Conservation (phyloP, 2,329 filamentous ascomycete genomes). For the Amphichorda felina region DNA sequence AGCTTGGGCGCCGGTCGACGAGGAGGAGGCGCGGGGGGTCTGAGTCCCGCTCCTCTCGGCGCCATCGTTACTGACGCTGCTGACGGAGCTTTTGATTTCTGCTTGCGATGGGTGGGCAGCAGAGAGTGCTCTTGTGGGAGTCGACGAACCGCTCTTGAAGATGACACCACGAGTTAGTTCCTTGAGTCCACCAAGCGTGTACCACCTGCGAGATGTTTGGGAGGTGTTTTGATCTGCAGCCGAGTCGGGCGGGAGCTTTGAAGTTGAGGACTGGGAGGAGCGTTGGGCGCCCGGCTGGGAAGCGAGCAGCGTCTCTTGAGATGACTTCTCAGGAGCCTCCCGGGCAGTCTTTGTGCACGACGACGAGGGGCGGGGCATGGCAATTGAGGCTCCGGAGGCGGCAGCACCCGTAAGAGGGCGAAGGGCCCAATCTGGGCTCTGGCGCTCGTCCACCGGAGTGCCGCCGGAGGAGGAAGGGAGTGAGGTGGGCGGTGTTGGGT, state of each 20-base stretch:
- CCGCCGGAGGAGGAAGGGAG: conserved; percentile 25
- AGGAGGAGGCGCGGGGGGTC: conserved; percentile 32
- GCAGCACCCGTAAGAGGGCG: not conserved
- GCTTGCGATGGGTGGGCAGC: conserved; percentile 40
- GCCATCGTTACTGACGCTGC: conserved; percentile 22
- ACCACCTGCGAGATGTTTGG: conserved; percentile 38
- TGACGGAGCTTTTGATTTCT: conserved; percentile 26
- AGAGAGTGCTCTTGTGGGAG: conserved; percentile 80
- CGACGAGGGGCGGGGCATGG: not conserved
- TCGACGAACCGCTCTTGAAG: conserved; percentile 84
- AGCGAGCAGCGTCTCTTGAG: not conserved
- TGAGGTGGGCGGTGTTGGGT: conserved; percentile 48
- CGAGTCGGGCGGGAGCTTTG: not conserved
- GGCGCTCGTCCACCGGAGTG: conserved; percentile 4
- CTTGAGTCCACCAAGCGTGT: conserved; percentile 57
- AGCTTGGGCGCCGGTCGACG: conserved; percentile 41
- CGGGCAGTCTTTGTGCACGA: not conserved
- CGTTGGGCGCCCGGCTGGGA: not conserved
- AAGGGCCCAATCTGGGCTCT: not conserved
- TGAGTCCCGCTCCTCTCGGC: conserved; percentile 37
- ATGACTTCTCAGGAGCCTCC: conserved; percentile 1
- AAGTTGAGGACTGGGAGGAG: not conserved
- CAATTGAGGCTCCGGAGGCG: not conserved
- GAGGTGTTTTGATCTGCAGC: conserved; percentile 9
- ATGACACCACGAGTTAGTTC: conserved; percentile 72